Evolutionary conservation across 1,139 yeast species (phyloP), one percentile per base, ranked within the genome.

Genomic region (Yamadazyma blattariae): DNA sequence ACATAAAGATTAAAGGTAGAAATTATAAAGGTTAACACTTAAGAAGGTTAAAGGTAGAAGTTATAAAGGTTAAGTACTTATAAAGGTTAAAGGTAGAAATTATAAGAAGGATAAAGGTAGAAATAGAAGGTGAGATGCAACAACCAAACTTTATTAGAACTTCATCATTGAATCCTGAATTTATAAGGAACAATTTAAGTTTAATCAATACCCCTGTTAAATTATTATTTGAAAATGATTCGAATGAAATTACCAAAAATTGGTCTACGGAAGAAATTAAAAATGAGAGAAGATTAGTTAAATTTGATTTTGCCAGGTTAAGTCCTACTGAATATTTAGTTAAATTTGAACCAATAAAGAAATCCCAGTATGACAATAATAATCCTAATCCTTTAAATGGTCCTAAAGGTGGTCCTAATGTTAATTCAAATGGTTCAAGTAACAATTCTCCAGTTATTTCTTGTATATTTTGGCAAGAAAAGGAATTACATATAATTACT

Each of bases 381-480:
- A 50, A 67, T 2, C n/a, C n/a, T n/a, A n/a, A n/a, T n/a, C n/a
- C n/a, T n/a, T n/a, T n/a, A n/a, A n/a, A n/a, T n/a, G n/a, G n/a
- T n/a, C n/a, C n/a, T n/a, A n/a, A n/a, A n/a, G n/a, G n/a, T n/a
- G n/a, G n/a, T n/a, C n/a, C n/a, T n/a, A n/a, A n/a, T n/a, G n/a
- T n/a, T n/a, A n/a, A n/a, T n/a, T n/a, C n/a, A n/a, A n/a, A n/a
- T n/a, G n/a, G n/a, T n/a, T n/a, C n/a, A n/a, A n/a, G n/a, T n/a
- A n/a, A n/a, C n/a, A n/a, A n/a, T n/a, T n/a, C n/a, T n/a, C 46
- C 68, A 17, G 57, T 68, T 13, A 70, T 82, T 27, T 74, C 82
- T 16, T 82, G 89, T 51, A 78, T 82, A 25, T 71, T 66, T 52
- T 79, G 86, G 84, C 59, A 63, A 36, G 81, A 74, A 39, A 60